Evolutionary conservation across 2,329 filamentous ascomycete species (phyloP), one percentile per base, ranked within the genome.

Genomic region (Dothideomycetes sp.): DNA sequence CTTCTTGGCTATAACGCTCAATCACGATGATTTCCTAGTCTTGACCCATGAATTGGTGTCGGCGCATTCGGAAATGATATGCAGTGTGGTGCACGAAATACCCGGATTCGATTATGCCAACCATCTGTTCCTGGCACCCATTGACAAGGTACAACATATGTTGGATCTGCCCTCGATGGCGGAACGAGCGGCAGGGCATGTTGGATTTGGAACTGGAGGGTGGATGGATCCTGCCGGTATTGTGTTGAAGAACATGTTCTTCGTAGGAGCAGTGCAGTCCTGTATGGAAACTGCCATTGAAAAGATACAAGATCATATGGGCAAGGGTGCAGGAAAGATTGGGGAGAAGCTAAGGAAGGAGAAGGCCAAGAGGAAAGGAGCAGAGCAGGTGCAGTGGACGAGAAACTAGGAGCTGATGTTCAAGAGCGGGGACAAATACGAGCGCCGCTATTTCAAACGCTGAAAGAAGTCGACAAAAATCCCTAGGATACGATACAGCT

Each of bases 201-300:
- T 33, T 5, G 23, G 27, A 4, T 41, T 41, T 28, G 37, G 29
- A 11, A 23, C 13, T 11, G 29, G 37, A 7, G 29, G 37, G 4
- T 41, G 37, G 37, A 20, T 8, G 4, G 37, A 41, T 16, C 29
- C 37, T 13, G 29, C 30, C 5, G 30, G 33, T 7, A 28, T 41
- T n/a, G 30, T 41, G 8, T 16, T 41, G 20, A 33, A 41, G 13
- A 41, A 41, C n/a, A 33, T 41, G 20, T 41, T 41, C 16, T 17
- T 41, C 9, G 37, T 41, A 3, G 37, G 37, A 15, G 30, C 29
- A n/a, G 24, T 41, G 16, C 37, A 41, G 9, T 16, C 22, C 10
- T 23, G 22, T 3, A 41, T 41, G 37, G 37, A 41, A 8, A 33
- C 15, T 28, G 29, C 30, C 4, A 22, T 41, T 16, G 37, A 41